phyloP scores from a whole-genome alignment of 352 stramenopile species.

The Thalassiosira livingstoniorum region DNA sequence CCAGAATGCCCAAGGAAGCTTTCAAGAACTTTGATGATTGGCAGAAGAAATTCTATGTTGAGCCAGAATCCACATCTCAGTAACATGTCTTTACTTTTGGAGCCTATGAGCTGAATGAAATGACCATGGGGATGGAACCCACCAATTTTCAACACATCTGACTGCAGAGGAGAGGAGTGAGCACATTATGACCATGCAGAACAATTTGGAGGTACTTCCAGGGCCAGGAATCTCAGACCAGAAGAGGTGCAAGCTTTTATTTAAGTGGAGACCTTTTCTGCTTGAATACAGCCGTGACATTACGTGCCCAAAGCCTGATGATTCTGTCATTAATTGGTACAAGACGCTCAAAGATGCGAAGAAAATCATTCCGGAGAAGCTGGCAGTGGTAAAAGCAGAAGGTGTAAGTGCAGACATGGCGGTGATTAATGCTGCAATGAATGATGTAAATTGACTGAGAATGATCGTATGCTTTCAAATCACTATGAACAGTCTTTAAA shows the following conservation, averaged over 20 bases:
- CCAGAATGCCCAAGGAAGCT: background rate
- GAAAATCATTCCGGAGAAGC: no score
- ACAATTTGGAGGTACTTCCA: background rate
- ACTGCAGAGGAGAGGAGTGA: background rate
- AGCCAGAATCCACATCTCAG: background rate
- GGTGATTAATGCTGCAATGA: no score
- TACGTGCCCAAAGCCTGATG: background rate
- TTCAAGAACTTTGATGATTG: slow-evolving; percentile 4
- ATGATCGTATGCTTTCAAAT: no score
- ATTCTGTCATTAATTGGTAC: background rate
- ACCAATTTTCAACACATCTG: background rate
- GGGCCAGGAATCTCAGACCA: background rate
- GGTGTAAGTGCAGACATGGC: no score
- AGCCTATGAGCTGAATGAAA: background rate
- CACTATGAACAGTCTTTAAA: no score
- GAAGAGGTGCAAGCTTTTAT: background rate
- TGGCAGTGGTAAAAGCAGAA: no score
- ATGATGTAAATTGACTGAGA: no score
- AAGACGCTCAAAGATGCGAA: background rate
- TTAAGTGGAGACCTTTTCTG: background rate
- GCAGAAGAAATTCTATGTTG: background rate
- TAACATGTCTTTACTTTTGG: background rate
- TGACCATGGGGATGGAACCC: background rate
- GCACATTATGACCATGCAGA: background rate
- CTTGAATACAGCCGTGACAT: background rate